Percentiles rank a stretch among this genome's conserved stretches.
phyloP scores from a whole-genome alignment of 1,139 yeast genomes.

The Pneumocystis carinii region DNA sequence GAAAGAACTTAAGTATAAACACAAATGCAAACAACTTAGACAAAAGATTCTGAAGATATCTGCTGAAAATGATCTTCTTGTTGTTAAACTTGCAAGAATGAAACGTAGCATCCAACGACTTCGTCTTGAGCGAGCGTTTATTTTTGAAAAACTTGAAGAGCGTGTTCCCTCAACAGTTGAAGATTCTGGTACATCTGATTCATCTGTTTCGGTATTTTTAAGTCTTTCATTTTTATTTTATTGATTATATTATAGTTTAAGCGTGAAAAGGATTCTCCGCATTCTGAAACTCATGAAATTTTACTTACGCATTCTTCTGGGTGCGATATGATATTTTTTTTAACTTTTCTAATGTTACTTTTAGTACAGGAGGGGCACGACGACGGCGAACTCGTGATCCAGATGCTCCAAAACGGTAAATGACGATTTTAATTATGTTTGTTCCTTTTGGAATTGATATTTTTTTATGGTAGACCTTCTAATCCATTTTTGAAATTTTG shows the following conservation, averaged over 20 bases:
- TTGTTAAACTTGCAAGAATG: conserved; percentile 66
- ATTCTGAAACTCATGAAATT: background rate
- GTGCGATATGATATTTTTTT: background rate
- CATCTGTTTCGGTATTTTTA: conserved; percentile 20
- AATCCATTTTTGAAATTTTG: conserved; percentile 35
- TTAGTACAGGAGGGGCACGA: conserved; percentile 5
- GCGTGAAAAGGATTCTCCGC: background rate
- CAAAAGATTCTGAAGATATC: conserved; percentile 62
- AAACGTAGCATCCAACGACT: conserved; percentile 62
- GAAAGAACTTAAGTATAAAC: conserved; percentile 29
- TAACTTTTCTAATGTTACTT: background rate
- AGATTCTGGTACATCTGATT: conserved; percentile 21
- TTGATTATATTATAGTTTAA: background rate
- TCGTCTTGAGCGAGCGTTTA: conserved; percentile 64
- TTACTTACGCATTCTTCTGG: background rate
- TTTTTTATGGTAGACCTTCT: conserved; percentile 4
- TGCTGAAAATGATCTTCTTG: conserved; percentile 60
- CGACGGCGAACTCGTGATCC: conserved; percentile 1
- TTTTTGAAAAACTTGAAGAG: conserved; percentile 65
- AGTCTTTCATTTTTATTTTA: background rate
- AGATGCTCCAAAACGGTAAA: conserved; percentile 50
- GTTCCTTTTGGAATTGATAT: conserved; percentile 1
- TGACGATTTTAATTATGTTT: conserved; percentile 4
- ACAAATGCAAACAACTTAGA: conserved; percentile 58
- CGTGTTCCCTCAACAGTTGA: conserved; percentile 19